phyloP scores from a whole-genome alignment of 2,329 filamentous ascomycete species.

The Fusarium xylarioides region DNA sequence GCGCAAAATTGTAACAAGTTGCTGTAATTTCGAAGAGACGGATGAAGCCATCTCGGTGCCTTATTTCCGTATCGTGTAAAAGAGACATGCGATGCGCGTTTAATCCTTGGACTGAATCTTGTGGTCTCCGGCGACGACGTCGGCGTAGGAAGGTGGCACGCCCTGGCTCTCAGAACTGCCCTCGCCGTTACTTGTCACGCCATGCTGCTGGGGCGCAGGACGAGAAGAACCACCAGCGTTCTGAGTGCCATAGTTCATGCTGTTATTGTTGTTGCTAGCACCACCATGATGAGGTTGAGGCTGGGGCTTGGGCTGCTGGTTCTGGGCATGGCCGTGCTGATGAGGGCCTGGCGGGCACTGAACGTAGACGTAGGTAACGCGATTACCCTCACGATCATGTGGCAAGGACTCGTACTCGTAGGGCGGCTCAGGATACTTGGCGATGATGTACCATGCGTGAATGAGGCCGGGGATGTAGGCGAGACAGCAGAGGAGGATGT shows the following conservation, averaged over 20 bases:
- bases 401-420: constrained; percentile 74
- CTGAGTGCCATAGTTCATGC: constrained; percentile 58
- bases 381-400: constrained; percentile 64
- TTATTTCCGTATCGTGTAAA: background rate
- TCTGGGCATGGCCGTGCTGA: constrained; percentile 44
- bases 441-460: constrained; percentile 98
- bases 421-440: constrained; percentile 81
- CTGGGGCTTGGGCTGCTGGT: constrained; percentile 42
- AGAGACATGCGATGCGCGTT: background rate
- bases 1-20: constrained; percentile 20
- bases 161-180: constrained; percentile 53
- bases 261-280: constrained; percentile 15
- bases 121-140: constrained; percentile 88
- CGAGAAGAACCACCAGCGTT: constrained; percentile 36
- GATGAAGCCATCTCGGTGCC: background rate
- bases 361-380: constrained; percentile 83
- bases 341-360: constrained; percentile 55
- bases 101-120: constrained; percentile 75
- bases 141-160: constrained; percentile 85
- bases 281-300: constrained; percentile 45
- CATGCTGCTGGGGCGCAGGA: constrained; percentile 45
- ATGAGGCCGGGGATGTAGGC: constrained; percentile 87
- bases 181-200: constrained; percentile 51
- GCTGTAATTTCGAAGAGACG: background rate
- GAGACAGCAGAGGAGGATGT: constrained; percentile 86